Evolutionary conservation across 2,329 filamentous ascomycete genomes (phyloP), one percentile per base, ranked within the genome.

Genomic region (Blumeria graminis): DNA sequence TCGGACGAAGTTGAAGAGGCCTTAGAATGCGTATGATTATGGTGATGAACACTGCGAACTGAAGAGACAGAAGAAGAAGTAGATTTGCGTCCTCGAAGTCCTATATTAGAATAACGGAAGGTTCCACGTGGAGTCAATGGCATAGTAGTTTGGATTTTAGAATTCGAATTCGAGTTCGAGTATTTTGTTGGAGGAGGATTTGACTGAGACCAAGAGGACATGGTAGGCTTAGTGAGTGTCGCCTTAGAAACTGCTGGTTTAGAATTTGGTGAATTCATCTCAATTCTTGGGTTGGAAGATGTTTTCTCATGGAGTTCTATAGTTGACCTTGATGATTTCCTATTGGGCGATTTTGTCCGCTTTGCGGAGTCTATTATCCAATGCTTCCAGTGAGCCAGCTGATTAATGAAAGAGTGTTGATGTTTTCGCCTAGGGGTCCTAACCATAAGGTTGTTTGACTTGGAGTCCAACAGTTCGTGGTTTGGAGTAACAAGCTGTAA

Each of bases 31-130:
- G 83, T 82, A 66, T 92, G 85, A 56, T 83, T 81, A 61, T 87
- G 83, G 62, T 89, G 86, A 64, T 90, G 88, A 65, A 96, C 87
- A 48, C 85, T 93, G 58, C 92, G 82, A 57, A 98, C 82, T 0
- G 88, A 94, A 0, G 88, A 95, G 14, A 98, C 81, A 0, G 89
- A 96, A 0, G 88, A 94, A 0, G 88, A 95, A 0, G 92, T 98
- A 0, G 90, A 96, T 68, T 96, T 96, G 59, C 92, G 80, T 39
- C 92, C 90, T 33, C 89, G 80, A 48, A 96, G 76, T 34, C 90
- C 89, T 46, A 76, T 79, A 5, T 87, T 94, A 1, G 86, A 80
- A 38, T 88, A 83, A 10, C 92, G 81, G 63, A 93, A 84, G 0
- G 85, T 86, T 5, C 86, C 88, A 41, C 88, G 83, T 3, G 92